A percentile compares a stretch with the other conserved stretches of the same genome.
Evolutionary conservation across 1,139 yeast species (phyloP).

Genomic region (Zhuliangozyma blackwelliae): DNA sequence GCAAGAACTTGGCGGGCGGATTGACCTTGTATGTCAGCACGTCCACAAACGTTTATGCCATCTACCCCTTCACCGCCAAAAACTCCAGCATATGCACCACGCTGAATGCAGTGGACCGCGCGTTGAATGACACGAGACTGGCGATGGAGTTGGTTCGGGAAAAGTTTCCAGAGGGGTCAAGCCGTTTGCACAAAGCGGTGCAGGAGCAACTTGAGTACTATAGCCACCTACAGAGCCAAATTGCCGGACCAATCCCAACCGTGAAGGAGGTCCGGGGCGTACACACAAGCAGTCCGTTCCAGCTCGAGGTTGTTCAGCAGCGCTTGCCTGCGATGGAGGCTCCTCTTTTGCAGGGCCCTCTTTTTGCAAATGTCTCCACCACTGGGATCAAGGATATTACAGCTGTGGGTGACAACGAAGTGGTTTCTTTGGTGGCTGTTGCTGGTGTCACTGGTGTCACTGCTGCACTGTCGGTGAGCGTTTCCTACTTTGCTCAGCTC

Average conservation of each 20-base stretch:
- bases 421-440: constrained; percentile 19
- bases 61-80: constrained; percentile 29
- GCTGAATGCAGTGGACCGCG: constrained; percentile 17
- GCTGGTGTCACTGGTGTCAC: too few species aligned
- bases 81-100: constrained; percentile 21
- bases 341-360: constrained; percentile 24
- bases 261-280: constrained; percentile 9
- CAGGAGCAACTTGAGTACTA: constrained; percentile 19
- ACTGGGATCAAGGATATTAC: constrained; percentile 6
- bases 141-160: constrained; percentile 16
- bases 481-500: constrained; percentile 27
- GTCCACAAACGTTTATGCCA: constrained; percentile 20
- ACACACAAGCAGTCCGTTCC: constrained; percentile 8
- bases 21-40: constrained; percentile 35
- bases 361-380: constrained; percentile 5
- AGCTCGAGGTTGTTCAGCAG: constrained; percentile 14
- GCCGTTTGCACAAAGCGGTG: constrained; percentile 14
- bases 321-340: constrained; percentile 9
- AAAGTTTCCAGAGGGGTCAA: constrained; percentile 13
- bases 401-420: constrained; percentile 14
- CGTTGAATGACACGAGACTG: constrained; percentile 22
- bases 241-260: constrained; percentile 6
- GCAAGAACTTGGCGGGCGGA: constrained; percentile 24
- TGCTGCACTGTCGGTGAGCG: constrained; percentile 9
- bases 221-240: constrained; percentile 14